Evolutionary conservation across 306 rosid species (phyloP).

Genomic region (Begonia loranthoides): DNA sequence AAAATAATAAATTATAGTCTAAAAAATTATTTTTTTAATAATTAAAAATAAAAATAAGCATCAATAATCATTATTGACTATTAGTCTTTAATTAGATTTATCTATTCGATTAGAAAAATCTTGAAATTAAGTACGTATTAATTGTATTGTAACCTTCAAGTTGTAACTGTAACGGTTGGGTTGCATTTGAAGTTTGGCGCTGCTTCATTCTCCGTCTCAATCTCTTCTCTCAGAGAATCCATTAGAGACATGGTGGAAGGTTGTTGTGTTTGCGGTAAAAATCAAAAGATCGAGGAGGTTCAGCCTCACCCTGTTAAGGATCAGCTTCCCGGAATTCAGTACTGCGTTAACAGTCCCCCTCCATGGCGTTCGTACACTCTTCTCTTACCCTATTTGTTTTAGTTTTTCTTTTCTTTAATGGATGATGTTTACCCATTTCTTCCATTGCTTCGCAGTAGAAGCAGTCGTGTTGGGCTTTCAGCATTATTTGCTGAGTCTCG

Average conservation of each 20-base stretch:
- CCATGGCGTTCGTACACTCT: constrained; percentile 46
- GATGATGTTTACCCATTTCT: too few species aligned
- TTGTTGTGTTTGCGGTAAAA: background rate
- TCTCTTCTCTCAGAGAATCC: background rate
- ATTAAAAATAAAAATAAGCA: too few species aligned
- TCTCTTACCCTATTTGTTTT: background rate
- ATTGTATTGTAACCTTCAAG: too few species aligned
- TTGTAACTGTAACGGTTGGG: background rate
- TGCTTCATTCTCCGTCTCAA: background rate
- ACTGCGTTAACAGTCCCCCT: constrained; percentile 73
- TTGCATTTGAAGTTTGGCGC: background rate
- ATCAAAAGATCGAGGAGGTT: constrained; percentile 21
- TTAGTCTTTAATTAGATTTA: too few species aligned
- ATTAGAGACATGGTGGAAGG: constrained; percentile 2
- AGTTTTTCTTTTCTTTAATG: too few species aligned
- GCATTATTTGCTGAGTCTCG: constrained; percentile 67
- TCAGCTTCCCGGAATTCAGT: constrained; percentile 60
- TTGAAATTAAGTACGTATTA: too few species aligned
- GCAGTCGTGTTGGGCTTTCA: constrained; percentile 76
- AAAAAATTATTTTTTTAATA: too few species aligned
- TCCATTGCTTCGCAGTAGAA: constrained; percentile 30
- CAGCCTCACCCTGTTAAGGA: constrained; percentile 42
- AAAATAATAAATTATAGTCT: too few species aligned
- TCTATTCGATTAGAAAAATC: too few species aligned
- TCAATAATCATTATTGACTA: too few species aligned